Evolutionary conservation across 257 asterid species (phyloP).

Genomic region (Nicotiana undulata): DNA sequence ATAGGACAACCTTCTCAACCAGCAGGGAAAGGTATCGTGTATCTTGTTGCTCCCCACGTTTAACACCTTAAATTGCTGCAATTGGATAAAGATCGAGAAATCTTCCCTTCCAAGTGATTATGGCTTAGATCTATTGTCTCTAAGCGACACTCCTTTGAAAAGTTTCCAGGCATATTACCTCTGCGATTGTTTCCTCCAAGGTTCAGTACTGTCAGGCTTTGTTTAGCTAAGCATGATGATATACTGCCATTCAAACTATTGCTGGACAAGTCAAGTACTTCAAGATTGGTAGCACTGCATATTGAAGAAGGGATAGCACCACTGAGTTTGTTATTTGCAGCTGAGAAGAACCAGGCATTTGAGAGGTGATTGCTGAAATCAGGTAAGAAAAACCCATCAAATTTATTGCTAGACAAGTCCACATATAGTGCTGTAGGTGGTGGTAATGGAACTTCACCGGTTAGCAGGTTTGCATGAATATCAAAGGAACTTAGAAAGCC

Average conservation of each 20-base stretch:
- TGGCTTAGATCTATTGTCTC: slow-evolving; percentile 36
- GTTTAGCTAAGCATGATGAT: slow-evolving; percentile 35
- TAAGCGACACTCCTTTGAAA: slow-evolving; percentile 22
- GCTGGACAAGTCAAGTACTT: slow-evolving; percentile 43
- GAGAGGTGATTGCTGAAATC: slow-evolving; percentile 12
- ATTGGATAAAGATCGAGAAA: slow-evolving; percentile 35
- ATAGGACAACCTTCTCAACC: slow-evolving; percentile 18
- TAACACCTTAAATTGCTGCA: slow-evolving; percentile 29
- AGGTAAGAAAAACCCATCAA: slow-evolving; percentile 24
- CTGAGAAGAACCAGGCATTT: slow-evolving; percentile 23
- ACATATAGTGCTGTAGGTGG: neutral
- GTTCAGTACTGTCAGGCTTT: slow-evolving; percentile 26
- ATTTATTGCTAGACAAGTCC: neutral
- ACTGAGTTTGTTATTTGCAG: slow-evolving; percentile 32
- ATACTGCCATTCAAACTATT: slow-evolving; percentile 34
- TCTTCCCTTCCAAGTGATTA: slow-evolving; percentile 26
- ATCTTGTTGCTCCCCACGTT: slow-evolving; percentile 33
- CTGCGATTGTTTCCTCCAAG: slow-evolving; percentile 37
- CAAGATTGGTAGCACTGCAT: slow-evolving; percentile 34
- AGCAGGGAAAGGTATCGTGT: slow-evolving; percentile 17
- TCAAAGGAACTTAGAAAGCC: neutral
- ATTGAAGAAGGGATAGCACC: slow-evolving; percentile 52
- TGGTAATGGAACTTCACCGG: neutral
- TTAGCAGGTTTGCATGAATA: neutral
- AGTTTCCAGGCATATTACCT: slow-evolving; percentile 29